Evolutionary conservation across 148 eudicot genomes (phyloP).

Genomic region (Pouteria glomerata): DNA sequence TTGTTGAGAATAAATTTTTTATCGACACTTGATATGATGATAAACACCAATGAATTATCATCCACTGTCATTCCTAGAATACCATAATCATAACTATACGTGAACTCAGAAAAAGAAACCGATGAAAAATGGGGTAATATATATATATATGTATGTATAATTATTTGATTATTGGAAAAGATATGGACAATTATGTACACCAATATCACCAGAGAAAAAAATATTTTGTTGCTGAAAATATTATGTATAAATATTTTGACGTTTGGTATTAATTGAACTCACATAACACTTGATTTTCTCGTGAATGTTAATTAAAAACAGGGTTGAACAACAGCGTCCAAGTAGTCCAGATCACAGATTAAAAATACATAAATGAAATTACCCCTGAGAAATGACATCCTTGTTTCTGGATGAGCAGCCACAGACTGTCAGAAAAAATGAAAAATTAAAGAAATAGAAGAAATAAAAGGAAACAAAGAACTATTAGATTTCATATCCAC

Average conservation of each 20-base stretch:
- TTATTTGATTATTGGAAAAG: background rate
- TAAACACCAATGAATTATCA: too few species aligned
- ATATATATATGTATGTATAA: too few species aligned
- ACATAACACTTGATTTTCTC: background rate
- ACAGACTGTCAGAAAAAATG: background rate
- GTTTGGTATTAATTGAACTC: background rate
- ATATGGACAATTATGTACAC: background rate
- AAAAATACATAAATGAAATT: background rate
- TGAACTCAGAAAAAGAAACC: background rate
- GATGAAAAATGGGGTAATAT: background rate
- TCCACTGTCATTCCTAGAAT: background rate
- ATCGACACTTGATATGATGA: too few species aligned
- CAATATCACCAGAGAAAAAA: background rate
- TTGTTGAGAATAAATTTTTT: too few species aligned
- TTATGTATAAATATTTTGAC: too few species aligned
- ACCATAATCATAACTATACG: background rate
- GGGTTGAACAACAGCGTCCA: background rate
- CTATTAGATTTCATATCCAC: background rate
- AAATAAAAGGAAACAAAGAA: background rate
- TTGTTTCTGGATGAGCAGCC: slow-evolving; percentile 16
- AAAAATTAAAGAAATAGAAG: too few species aligned
- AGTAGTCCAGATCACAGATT: too few species aligned
- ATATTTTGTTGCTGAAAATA: background rate
- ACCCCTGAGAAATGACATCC: slow-evolving; percentile 15
- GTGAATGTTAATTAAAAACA: background rate